phyloP scores from a whole-genome alignment of 2,329 filamentous ascomycete genomes.

The Epichloe sibirici region DNA sequence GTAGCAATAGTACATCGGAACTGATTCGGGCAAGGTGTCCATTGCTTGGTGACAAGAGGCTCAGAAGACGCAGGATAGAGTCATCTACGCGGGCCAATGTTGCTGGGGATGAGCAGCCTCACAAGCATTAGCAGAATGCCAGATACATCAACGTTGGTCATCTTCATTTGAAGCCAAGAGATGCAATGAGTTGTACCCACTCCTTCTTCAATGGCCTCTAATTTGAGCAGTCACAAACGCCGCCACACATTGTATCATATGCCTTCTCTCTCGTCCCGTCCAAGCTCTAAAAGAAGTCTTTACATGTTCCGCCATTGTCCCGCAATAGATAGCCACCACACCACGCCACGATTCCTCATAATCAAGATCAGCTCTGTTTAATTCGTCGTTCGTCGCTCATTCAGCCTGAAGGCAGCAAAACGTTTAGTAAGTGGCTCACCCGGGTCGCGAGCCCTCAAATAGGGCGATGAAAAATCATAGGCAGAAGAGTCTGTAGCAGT shows the following conservation, averaged over 20 bases:
- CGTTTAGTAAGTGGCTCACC: constrained; percentile 51
- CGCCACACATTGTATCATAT: neutral
- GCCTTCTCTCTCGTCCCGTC: neutral
- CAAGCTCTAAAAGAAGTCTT: neutral
- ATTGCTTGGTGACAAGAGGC: no score
- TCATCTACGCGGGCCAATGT: no score
- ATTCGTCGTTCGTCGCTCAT: constrained; percentile 21
- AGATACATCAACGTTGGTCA: no score
- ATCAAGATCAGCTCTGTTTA: neutral
- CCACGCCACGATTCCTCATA: neutral
- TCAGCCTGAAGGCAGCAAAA: constrained; percentile 55
- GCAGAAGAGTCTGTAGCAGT: constrained; percentile 13
- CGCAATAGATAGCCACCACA: neutral
- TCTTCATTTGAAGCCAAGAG: no score
- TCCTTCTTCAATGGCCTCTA: neutral
- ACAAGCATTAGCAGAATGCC: no score
- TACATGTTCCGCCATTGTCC: neutral
- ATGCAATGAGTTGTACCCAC: neutral
- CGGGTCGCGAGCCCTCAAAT: constrained; percentile 17
- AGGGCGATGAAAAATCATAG: constrained; percentile 6
- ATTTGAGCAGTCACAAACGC: neutral
- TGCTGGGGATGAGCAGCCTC: no score
- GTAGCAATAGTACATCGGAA: no score
- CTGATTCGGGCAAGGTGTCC: no score
- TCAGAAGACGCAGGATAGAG: no score